Percentiles rank a stretch among this genome's conserved stretches.
These are phyloP conservation scores for Aspergillus glaucus DNA, from an alignment of 2,329 filamentous ascomycete species.

Conservation along the genomic window DNA sequence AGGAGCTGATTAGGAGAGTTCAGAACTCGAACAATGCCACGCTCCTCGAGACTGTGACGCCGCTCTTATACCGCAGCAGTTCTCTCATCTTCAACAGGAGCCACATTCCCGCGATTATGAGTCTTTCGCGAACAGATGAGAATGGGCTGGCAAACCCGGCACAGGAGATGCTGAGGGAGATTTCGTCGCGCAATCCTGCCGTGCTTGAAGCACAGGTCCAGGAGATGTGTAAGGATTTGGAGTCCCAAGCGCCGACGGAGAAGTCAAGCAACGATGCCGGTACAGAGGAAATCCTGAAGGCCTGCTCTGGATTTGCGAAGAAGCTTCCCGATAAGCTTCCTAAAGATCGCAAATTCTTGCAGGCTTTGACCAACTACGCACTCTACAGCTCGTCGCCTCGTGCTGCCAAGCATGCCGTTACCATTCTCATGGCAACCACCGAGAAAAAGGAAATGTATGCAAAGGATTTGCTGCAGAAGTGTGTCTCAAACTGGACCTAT, in stretches of 20 bases:
- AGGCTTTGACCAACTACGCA: conserved; percentile 76
- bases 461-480: conserved; percentile 72
- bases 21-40: conserved; percentile 57
- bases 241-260: conserved; percentile 69
- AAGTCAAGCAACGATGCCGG: conserved; percentile 61
- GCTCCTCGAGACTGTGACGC: conserved; percentile 71
- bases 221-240: conserved; percentile 80
- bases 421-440: conserved; percentile 72
- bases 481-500: conserved; percentile 67
- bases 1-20: conserved; percentile 78
- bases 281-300: conserved; percentile 86
- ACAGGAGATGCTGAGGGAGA: conserved; percentile 85
- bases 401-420: conserved; percentile 88
- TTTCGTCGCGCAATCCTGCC: conserved; percentile 80
- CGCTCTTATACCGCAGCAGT: conserved; percentile 75
- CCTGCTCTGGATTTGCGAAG: conserved; percentile 84
- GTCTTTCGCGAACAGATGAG: conserved; percentile 77
- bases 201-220: conserved; percentile 90
- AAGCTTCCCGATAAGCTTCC: conserved; percentile 80
- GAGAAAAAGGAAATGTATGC: conserved; percentile 79
- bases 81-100: conserved; percentile 90
- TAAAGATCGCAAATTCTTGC: conserved; percentile 69
- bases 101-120: conserved; percentile 84
- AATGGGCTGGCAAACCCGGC: conserved; percentile 70
- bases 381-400: conserved; percentile 73